Percentiles rank a stretch among this genome's conserved stretches.
Evolutionary conservation across 495 filamentous ascomycete species (phyloP).

Genomic region (Hypoxylon fragiforme): DNA sequence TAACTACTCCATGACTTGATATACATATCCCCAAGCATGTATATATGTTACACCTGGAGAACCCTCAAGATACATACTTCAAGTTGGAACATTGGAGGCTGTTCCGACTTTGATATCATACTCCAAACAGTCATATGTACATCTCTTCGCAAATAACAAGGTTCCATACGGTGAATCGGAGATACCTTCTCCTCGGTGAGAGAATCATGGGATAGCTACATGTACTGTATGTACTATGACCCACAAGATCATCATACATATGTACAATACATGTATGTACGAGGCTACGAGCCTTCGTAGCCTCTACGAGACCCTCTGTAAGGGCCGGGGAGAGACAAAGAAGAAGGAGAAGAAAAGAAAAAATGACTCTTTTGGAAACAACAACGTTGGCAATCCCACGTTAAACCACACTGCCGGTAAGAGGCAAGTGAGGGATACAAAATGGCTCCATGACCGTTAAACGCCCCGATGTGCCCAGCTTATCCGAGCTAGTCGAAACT

Average conservation of each 20-base stretch:
- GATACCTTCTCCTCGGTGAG: not conserved
- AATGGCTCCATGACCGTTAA: conserved; percentile 16
- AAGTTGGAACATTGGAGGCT: too few relatives aligned
- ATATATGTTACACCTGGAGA: conserved; percentile 6
- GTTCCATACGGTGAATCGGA: not conserved
- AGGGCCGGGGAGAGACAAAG: not conserved
- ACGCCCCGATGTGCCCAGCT: conserved; percentile 22
- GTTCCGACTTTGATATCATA: too few relatives aligned
- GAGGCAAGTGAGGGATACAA: conserved; percentile 14
- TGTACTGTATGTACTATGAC: not conserved
- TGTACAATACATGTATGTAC: not conserved
- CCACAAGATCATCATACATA: not conserved
- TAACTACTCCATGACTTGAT: too few relatives aligned
- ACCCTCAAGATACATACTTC: too few relatives aligned
- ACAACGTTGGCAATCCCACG: conserved; percentile 13
- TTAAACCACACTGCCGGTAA: conserved; percentile 33
- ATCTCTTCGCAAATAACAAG: too few relatives aligned
- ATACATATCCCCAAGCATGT: too few relatives aligned
- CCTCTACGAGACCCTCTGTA: conserved; percentile 1
- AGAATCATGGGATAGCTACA: not conserved
- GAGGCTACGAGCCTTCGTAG: too few relatives aligned
- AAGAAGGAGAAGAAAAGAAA: not conserved
- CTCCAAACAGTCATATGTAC: too few relatives aligned
- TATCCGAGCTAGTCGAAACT: conserved; percentile 38
- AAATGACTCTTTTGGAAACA: conserved; percentile 5